Evolutionary conservation across 805 yeast genomes (phyloP).

Genomic region (Spathaspora arborariae): DNA sequence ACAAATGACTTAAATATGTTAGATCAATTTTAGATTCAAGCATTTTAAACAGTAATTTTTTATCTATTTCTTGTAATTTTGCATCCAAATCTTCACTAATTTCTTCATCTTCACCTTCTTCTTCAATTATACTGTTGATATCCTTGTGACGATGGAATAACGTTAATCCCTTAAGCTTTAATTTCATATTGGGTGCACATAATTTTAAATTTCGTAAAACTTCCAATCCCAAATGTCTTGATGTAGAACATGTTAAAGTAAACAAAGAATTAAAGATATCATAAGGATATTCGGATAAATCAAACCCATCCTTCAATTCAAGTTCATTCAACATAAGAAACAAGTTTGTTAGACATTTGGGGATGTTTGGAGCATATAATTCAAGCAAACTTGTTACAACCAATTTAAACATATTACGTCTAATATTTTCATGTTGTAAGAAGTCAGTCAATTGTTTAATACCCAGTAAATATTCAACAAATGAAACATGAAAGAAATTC

Average conservation of each 20-base stretch:
- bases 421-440: conserved; percentile 18
- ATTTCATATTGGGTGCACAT: conserved; percentile 16
- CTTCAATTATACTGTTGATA: not conserved
- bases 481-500: conserved; percentile 30
- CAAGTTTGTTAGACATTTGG: conserved; percentile 26
- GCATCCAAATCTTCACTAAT: conserved; percentile 3
- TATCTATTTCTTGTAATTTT: conserved; percentile 15
- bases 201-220: conserved; percentile 20
- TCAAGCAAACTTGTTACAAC: conserved; percentile 22
- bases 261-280: conserved; percentile 20
- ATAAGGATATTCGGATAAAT: conserved; percentile 17
- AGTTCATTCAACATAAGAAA: conserved; percentile 29
- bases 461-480: conserved; percentile 23
- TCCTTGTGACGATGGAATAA: conserved; percentile 32
- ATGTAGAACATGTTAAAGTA: conserved; percentile 31
- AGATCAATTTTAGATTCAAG: conserved; percentile 24
- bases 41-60: conserved; percentile 15
- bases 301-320: conserved; percentile 16
- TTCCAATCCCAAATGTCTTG: conserved; percentile 27
- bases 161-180: conserved; percentile 25
- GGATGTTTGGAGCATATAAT: conserved; percentile 21
- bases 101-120: conserved; percentile 1
- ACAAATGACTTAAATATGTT: conserved; percentile 16
- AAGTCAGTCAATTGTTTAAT: conserved; percentile 22
- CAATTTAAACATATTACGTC: conserved; percentile 27